Conservation (phyloP, 2,329 filamentous ascomycete species). For the Fulvia fulva region DNA sequence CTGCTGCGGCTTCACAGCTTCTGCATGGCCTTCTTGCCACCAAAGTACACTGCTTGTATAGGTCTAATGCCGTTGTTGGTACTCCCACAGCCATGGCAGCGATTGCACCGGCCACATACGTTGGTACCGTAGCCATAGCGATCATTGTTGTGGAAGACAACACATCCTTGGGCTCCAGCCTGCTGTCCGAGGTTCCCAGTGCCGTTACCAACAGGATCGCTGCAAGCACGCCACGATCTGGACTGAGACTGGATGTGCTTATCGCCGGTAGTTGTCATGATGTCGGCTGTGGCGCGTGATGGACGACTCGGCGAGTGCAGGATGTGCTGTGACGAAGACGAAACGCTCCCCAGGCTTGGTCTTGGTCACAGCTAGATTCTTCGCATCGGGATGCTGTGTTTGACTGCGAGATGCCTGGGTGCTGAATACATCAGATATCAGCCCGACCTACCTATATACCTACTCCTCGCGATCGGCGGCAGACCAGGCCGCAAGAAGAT, state of each 20-base stretch:
- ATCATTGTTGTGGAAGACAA: conserved; percentile 11
- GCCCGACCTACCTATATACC: too few species aligned
- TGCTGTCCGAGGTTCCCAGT: neutral
- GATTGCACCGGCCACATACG: conserved; percentile 14
- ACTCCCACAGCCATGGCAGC: conserved; percentile 15
- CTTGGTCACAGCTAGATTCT: neutral
- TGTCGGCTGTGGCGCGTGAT: neutral
- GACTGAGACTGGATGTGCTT: neutral
- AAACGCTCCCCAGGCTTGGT: neutral
- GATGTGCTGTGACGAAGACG: neutral
- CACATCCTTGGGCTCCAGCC: conserved; percentile 4
- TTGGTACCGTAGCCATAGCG: conserved; percentile 13
- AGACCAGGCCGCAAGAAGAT: neutral
- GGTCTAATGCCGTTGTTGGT: conserved; percentile 17
- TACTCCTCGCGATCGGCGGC: neutral
- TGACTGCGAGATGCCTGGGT: neutral
- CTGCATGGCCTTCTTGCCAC: conserved; percentile 7
- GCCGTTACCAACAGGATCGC: conserved; percentile 10
- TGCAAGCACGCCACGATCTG: conserved; percentile 9
- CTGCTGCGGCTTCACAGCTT: conserved; percentile 5
- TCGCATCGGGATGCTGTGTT: neutral
- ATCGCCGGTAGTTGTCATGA: neutral
- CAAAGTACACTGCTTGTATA: conserved; percentile 15
- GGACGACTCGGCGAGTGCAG: neutral
- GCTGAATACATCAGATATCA: too few species aligned